phyloP scores from a whole-genome alignment of 2,329 filamentous ascomycete genomes.

The Domatiomyces catenatus region DNA sequence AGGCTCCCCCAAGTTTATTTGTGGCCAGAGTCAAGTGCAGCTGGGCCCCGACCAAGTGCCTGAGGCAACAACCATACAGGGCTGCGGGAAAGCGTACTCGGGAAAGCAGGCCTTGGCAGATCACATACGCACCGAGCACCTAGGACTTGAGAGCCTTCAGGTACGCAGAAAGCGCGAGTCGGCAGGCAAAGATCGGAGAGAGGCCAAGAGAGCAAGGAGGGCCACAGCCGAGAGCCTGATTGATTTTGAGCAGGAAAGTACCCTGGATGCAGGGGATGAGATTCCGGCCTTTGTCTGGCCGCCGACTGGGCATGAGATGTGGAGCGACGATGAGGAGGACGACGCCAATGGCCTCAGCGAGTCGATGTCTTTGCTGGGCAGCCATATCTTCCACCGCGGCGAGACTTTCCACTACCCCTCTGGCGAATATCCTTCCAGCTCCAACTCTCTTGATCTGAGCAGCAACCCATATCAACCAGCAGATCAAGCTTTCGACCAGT shows the following conservation, averaged over 20 bases:
- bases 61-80: slow-evolving; percentile 27
- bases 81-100: slow-evolving; percentile 60
- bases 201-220: background rate
- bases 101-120: slow-evolving; percentile 68
- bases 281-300: background rate
- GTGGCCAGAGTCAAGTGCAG: slow-evolving; percentile 51
- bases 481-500: background rate
- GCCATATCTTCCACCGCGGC: slow-evolving; percentile 13
- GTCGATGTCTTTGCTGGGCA: slow-evolving; percentile 13
- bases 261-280: background rate
- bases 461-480: background rate
- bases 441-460: background rate
- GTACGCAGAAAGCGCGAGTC: slow-evolving; percentile 8
- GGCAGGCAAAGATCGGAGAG: background rate
- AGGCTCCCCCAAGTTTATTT: slow-evolving; percentile 59
- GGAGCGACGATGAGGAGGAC: background rate
- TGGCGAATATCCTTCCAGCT: slow-evolving; percentile 8
- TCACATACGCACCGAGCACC: slow-evolving; percentile 68
- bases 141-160: slow-evolving; percentile 38
- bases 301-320: background rate
- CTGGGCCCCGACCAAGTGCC: slow-evolving; percentile 42
- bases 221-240: background rate
- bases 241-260: background rate
- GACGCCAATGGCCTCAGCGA: slow-evolving; percentile 8
- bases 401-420: slow-evolving; percentile 11